A percentile compares a stretch with the other conserved stretches of the same genome.
phyloP scores from a whole-genome alignment of 1,284 basidiomycete species.

The Ganoderma multipileum region DNA sequence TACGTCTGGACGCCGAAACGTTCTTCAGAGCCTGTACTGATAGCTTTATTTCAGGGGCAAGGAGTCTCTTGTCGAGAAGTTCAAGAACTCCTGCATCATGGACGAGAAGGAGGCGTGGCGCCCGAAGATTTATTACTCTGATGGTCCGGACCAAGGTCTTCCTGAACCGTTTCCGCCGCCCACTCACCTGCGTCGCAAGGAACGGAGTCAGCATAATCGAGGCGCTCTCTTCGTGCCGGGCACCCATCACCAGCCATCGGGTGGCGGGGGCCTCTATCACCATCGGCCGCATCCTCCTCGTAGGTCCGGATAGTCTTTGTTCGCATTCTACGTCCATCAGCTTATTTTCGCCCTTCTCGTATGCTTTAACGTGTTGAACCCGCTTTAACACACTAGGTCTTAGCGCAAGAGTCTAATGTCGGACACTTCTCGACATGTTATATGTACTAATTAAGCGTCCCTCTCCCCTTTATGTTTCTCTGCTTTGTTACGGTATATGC shows the following conservation, averaged over 20 bases:
- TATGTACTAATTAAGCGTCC: conserved; percentile 6
- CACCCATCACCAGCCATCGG: conserved; percentile 25
- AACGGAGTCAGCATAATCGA: conserved; percentile 76
- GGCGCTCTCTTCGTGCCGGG: conserved; percentile 64
- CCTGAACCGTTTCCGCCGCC: conserved; percentile 83
- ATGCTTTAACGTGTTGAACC: neutral
- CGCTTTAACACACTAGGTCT: neutral
- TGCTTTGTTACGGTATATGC: neutral
- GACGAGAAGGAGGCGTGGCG: conserved; percentile 82
- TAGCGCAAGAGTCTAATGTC: neutral
- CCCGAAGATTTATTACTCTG: conserved; percentile 85
- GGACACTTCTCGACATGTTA: neutral
- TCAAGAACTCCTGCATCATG: conserved; percentile 87
- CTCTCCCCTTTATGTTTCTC: neutral
- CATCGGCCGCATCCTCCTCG: conserved; percentile 31
- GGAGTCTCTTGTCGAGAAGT: conserved; percentile 85
- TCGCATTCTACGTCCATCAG: neutral
- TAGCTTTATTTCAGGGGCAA: conserved; percentile 65
- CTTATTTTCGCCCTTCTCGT: neutral
- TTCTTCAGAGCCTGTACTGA: neutral
- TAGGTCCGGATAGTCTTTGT: conserved; percentile 16
- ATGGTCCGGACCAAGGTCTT: conserved; percentile 73
- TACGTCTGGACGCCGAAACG: conserved; percentile 43
- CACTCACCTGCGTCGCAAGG: conserved; percentile 78
- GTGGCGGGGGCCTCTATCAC: conserved; percentile 31